These are phyloP conservation scores for Penicillium brevicompactum DNA, from an alignment of 2,329 filamentous ascomycete species.

Conservation along the genomic window DNA sequence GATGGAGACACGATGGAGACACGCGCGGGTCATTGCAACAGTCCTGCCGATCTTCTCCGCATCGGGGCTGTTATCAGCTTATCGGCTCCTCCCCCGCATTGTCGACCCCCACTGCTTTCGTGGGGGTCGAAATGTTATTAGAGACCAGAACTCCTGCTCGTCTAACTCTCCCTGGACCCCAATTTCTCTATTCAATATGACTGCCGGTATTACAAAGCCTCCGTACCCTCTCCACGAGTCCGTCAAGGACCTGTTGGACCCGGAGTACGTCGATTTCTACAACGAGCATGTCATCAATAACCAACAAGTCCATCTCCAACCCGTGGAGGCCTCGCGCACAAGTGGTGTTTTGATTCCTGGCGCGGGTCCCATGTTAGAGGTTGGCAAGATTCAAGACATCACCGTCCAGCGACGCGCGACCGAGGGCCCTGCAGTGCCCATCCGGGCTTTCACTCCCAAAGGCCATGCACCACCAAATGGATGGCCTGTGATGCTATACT, in stretches of 20 bases:
- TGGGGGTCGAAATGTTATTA: constrained; percentile 3
- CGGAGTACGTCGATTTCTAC: constrained; percentile 57
- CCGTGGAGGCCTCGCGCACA: constrained; percentile 54
- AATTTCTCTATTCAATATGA: not conserved
- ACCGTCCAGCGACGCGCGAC: constrained; percentile 47
- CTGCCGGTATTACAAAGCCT: constrained; percentile 28
- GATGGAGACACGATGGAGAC: not conserved
- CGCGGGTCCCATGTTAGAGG: constrained; percentile 51
- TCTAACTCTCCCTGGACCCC: not conserved
- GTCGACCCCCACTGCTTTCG: not conserved
- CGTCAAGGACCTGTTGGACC: constrained; percentile 49
- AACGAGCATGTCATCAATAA: constrained; percentile 54
- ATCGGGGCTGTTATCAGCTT: constrained; percentile 1
- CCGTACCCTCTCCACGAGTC: constrained; percentile 55
- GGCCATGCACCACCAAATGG: constrained; percentile 48
- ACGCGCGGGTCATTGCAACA: not conserved
- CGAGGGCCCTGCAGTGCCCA: constrained; percentile 50
- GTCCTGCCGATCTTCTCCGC: not conserved
- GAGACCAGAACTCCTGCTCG: not conserved
- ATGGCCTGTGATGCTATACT: constrained; percentile 61
- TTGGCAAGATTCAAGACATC: constrained; percentile 52
- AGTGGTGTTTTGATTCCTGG: constrained; percentile 57
- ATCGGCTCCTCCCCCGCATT: constrained; percentile 5
- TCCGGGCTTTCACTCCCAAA: constrained; percentile 56
- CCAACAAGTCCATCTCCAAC: constrained; percentile 59